Evolutionary conservation across 2,329 filamentous ascomycete genomes (phyloP).

Genomic region (Colletotrichum godetiae): DNA sequence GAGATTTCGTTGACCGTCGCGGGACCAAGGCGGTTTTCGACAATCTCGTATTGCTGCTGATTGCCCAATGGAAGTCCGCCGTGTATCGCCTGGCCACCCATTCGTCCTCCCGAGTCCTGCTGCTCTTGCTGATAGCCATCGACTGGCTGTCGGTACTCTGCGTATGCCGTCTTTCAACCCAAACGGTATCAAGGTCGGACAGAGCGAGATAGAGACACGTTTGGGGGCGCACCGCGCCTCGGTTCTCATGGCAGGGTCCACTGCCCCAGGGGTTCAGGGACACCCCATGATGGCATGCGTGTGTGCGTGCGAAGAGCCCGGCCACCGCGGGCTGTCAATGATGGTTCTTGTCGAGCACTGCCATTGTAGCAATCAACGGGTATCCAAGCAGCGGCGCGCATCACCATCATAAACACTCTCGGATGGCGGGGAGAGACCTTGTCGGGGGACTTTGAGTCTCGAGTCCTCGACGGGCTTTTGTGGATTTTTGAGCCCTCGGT

Average conservation of each 20-base stretch:
- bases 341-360: not conserved
- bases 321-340: not conserved
- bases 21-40: not conserved
- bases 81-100: not conserved
- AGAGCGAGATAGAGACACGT: not conserved
- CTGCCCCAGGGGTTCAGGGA: not conserved
- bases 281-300: not conserved
- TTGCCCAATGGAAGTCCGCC: not conserved
- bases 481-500: not conserved
- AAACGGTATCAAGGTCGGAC: not conserved
- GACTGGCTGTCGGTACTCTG: not conserved
- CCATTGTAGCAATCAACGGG: slow-evolving; percentile 14
- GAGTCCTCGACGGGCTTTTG: too few relatives aligned
- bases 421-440: slow-evolving; percentile 12
- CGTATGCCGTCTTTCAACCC: not conserved
- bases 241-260: slow-evolving; percentile 7
- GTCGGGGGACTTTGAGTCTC: not conserved
- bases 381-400: not conserved
- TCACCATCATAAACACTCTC: not conserved
- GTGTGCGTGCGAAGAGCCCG: not conserved
- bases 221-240: not conserved
- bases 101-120: not conserved
- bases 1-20: not conserved
- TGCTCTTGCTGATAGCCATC: not conserved
- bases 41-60: not conserved